Evolutionary conservation across 2,329 filamentous ascomycete genomes (phyloP), one percentile per base, ranked within the genome.

Genomic region (Periglandula ipomoeae): DNA sequence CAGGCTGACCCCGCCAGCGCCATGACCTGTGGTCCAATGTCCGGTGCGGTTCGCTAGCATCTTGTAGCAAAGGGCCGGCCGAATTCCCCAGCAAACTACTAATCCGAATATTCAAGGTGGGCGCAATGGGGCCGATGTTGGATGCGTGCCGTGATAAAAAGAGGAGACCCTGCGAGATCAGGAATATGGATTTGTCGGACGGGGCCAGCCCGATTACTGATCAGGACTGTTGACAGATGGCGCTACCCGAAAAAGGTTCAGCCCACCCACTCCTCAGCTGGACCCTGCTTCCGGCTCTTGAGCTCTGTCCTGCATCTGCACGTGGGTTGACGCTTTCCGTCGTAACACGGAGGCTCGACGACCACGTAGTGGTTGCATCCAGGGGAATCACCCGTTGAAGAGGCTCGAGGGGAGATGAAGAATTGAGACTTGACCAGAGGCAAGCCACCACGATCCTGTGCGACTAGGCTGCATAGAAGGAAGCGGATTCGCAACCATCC

Each of bases 41-140:
- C 24, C 10, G 5, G 19, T 11, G 20, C 20, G 17, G 20, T n/a
- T 41, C 11, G 20, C 20, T 20, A n/a, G n/a, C 6, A 27, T 26
- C 39, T 23, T 15, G 9, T 24, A 9, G 13, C 20, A 20, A 19
- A 19, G 15, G 5, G 37, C 9, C 19, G 11, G 22, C 23, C 17
- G 15, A 9, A 7, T 19, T 26, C 37, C 37, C 37, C 37, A 20
- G 37, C 19, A 39, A 11, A 42, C 39, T 27, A 42, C 39, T 42
- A 42, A 42, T 42, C 39, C 39, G 22, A 42, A 42, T 42, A 42
- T 42, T 10, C 39, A 42, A 24, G 39, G 15, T 26, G 39, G 35
- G 23, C 22, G 39, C 15, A 13, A 42, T 42, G 5, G 39, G 22
- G 17, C 20, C 19, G 39, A 41, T 20, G 22, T 41, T 11, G 6